Percentiles rank a stretch among this genome's conserved stretches.
Conservation (phyloP, 2,329 filamentous ascomycete genomes). For the Claviceps purpurea region DNA sequence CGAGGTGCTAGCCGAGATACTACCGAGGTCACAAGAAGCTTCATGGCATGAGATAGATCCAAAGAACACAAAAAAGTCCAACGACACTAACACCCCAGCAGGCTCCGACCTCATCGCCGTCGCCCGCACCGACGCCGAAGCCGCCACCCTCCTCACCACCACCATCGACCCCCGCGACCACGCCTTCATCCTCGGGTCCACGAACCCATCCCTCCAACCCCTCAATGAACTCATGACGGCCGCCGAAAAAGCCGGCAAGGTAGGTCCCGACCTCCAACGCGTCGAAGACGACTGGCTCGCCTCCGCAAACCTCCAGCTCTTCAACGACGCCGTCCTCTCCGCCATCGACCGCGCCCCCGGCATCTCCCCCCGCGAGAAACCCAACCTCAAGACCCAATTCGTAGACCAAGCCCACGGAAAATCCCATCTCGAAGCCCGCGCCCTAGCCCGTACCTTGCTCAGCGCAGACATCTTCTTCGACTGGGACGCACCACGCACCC, state of each 20-base stretch:
- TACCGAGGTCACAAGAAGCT: too few relatives aligned
- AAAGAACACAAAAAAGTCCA: neutral
- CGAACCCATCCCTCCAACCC: conserved; percentile 71
- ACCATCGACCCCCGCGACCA: conserved; percentile 95
- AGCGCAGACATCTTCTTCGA: conserved; percentile 80
- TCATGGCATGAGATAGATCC: neutral
- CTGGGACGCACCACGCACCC: conserved; percentile 86
- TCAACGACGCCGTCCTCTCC: conserved; percentile 78
- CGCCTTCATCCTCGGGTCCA: conserved; percentile 78
- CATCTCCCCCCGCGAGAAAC: conserved; percentile 43
- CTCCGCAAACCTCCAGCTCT: conserved; percentile 71
- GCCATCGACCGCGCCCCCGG: conserved; percentile 54
- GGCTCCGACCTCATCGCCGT: conserved; percentile 77
- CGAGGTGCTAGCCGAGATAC: too few relatives aligned
- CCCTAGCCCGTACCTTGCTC: conserved; percentile 62
- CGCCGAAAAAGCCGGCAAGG: conserved; percentile 72
- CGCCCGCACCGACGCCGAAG: conserved; percentile 92
- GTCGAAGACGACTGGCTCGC: conserved; percentile 83
- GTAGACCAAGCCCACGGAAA: conserved; percentile 59
- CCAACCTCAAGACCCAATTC: conserved; percentile 54
- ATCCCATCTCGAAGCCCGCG: conserved; percentile 69
- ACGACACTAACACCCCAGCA: conserved; percentile 15
- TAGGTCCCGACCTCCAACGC: conserved; percentile 65
- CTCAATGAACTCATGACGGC: conserved; percentile 84
- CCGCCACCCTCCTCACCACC: conserved; percentile 89